Evolutionary conservation across 441 rosid species (phyloP).

Genomic region (Croton setiger): DNA sequence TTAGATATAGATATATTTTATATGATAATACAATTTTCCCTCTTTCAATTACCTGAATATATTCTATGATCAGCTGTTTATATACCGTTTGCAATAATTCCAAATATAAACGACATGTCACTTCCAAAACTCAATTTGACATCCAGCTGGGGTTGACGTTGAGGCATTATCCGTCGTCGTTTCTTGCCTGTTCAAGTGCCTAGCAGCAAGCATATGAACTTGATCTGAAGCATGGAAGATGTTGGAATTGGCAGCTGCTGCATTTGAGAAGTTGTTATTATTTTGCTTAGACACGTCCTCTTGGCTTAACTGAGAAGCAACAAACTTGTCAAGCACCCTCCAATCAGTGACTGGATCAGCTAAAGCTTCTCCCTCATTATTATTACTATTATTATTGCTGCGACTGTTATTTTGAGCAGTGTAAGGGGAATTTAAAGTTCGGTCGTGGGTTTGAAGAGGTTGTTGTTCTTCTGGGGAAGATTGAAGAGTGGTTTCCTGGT

Average conservation of each 20-base stretch:
- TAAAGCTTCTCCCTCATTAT: slow-evolving; percentile 30
- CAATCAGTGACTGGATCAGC: slow-evolving; percentile 73
- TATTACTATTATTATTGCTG: slow-evolving; percentile 13
- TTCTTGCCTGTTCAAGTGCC: slow-evolving; percentile 31
- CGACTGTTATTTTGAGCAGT: slow-evolving; percentile 17
- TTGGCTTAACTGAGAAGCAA: slow-evolving; percentile 86
- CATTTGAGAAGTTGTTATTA: slow-evolving; percentile 22
- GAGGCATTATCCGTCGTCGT: slow-evolving; percentile 33
- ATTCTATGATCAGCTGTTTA: slow-evolving; percentile 34
- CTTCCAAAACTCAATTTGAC: slow-evolving; percentile 54
- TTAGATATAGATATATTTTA: slow-evolving; percentile 9
- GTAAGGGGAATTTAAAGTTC: slow-evolving; percentile 31
- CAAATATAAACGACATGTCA: slow-evolving; percentile 19
- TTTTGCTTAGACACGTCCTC: slow-evolving; percentile 45
- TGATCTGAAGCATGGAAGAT: slow-evolving; percentile 28
- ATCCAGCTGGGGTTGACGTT: slow-evolving; percentile 30
- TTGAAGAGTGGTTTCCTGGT: slow-evolving; percentile 40
- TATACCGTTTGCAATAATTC: slow-evolving; percentile 13
- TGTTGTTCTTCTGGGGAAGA: slow-evolving; percentile 44
- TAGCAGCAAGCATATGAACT: slow-evolving; percentile 19
- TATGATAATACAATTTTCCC: slow-evolving; percentile 10
- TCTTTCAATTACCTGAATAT: slow-evolving; percentile 19
- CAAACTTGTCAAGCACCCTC: slow-evolving; percentile 90
- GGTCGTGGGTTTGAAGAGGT: slow-evolving; percentile 36
- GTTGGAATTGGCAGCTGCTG: slow-evolving; percentile 16